Base-by-base conservation (phyloP, 2,329 filamentous ascomycete genomes). In the Rutstroemia sp. region DNA sequence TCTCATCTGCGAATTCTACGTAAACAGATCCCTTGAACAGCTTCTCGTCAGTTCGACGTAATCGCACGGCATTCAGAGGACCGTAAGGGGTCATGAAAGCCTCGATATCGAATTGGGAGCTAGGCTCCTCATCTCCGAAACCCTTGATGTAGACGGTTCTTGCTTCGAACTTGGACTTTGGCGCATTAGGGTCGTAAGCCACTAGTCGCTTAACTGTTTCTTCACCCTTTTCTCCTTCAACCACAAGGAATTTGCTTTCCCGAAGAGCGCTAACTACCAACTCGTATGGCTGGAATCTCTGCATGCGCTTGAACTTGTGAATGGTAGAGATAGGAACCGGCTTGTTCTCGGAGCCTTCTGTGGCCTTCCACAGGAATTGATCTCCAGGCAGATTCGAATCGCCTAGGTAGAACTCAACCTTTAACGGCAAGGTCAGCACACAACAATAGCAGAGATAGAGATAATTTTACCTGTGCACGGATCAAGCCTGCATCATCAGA, bases 361-460 rank as follows among this genome's bases (percentile, higher is more conserved):
- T 88, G 67, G 85, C 78, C 61, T 83, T 78, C 76, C 91, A 88
- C 64, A 99, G 80, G 76, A 89, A 95, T 71, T 90, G 88, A 74
- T 99, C 95, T 67, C 83, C 84, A 51, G 87, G 86, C 39, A 99
- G 82, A 74, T 96, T 96, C 67, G 86, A 88, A 72, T 95, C 88
- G 67, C 88, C 88, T 74, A 96, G 95, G 79, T 96, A 96, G 73
- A 96, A 96, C 71, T 96, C 91, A 65, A 96, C 89, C 87, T 95
- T 64, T 34, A 21, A 12, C 42, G 21, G 56, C 17, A 58, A 30
- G 25, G 25, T 61, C 55, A 60, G 56, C 54, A n/a, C 41, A 51
- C 19, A 17, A 39, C 14, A 23, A 14, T n/a, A 27, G 14, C 25
- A 30, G 7, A 53, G 49, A 21, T 30, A 38, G 19, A 19, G 30